Conservation (phyloP, 2,329 filamentous ascomycete species). For the Xylariaceae sp. region DNA sequence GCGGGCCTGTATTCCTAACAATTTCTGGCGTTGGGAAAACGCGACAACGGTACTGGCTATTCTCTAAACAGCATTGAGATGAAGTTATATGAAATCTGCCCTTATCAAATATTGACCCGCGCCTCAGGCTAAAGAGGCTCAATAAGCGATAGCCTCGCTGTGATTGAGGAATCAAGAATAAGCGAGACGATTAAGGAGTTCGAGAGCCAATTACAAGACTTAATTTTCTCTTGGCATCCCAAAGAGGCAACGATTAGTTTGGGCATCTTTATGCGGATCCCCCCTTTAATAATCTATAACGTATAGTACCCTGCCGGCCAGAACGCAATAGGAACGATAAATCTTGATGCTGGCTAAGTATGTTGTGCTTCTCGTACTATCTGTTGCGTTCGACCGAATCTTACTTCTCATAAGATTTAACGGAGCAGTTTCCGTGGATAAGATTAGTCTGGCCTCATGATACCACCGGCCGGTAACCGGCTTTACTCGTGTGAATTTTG, state of each 20-base stretch:
- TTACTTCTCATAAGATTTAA: neutral
- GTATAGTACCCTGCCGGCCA: constrained; percentile 16
- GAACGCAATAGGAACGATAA: neutral
- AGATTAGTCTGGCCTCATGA: neutral
- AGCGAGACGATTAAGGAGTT: neutral
- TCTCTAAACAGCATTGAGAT: constrained; percentile 32
- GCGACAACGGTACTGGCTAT: constrained; percentile 18
- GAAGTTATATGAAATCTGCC: constrained; percentile 39
- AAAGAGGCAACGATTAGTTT: constrained; percentile 8
- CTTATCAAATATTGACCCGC: constrained; percentile 36
- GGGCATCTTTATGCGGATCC: constrained; percentile 2
- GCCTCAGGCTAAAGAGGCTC: constrained; percentile 41
- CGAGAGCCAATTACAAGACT: constrained; percentile 4
- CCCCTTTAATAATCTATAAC: constrained; percentile 15
- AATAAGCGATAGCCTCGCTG: constrained; percentile 35
- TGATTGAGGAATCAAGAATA: constrained; percentile 5
- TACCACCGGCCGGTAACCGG: too few relatives aligned
- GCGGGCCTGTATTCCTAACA: constrained; percentile 4
- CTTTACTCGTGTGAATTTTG: neutral
- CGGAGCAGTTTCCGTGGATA: neutral
- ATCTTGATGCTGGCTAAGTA: too few relatives aligned
- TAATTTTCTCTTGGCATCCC: constrained; percentile 8
- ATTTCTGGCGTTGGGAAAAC: neutral
- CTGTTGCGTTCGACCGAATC: constrained; percentile 15
- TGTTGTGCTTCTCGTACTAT: constrained; percentile 20